These are phyloP conservation scores for Sphenostylis stenocarpa DNA, from an alignment of 306 rosid genomes.

Conservation along the genomic window DNA sequence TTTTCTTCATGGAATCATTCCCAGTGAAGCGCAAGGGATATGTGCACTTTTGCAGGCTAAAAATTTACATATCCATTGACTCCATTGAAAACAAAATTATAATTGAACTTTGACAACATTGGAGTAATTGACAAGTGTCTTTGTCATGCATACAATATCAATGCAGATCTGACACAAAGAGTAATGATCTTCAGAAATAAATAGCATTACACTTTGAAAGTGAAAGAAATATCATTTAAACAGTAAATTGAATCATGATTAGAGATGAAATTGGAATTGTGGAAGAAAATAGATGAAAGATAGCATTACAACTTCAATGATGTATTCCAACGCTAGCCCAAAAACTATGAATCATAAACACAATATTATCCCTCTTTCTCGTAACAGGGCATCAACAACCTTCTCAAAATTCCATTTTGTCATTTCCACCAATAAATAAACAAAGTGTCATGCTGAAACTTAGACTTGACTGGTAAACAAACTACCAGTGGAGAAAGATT, in stretches of 20 bases:
- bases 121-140: background rate
- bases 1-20: background rate
- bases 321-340: background rate
- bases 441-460: background rate
- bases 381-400: background rate
- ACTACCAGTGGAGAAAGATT: background rate
- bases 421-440: background rate
- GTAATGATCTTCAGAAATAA: background rate
- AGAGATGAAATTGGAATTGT: background rate
- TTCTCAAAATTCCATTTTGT: conserved; percentile 28
- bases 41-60: background rate
- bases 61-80: background rate
- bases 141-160: background rate
- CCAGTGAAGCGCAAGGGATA: background rate
- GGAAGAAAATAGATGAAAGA: background rate
- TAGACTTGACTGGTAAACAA: background rate
- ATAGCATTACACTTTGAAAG: background rate
- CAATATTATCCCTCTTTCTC: background rate
- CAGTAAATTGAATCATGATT: background rate
- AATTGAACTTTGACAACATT: background rate
- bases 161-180: background rate
- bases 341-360: conserved; percentile 1
- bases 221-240: background rate
- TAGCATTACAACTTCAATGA: background rate
- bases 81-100: background rate